Percentiles rank a stretch among this genome's conserved stretches.
phyloP scores from a whole-genome alignment of 2,329 filamentous ascomycete species.

The Exophiala calicioides region DNA sequence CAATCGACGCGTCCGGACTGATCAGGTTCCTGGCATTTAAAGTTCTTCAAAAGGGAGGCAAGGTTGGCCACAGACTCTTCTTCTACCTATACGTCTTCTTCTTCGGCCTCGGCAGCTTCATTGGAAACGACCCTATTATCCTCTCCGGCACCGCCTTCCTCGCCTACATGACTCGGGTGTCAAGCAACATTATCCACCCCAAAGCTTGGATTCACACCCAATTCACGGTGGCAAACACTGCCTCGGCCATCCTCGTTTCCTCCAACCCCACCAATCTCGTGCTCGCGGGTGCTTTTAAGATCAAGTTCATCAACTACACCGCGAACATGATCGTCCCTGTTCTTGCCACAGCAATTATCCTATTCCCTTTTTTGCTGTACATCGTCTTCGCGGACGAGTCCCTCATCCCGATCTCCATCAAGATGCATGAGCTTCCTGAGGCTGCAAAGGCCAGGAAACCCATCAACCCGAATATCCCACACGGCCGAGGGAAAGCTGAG shows the following conservation, averaged over 20 bases:
- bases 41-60: constrained; percentile 67
- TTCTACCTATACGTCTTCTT: constrained; percentile 75
- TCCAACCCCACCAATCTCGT: constrained; percentile 77
- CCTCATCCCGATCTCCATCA: constrained; percentile 66
- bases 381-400: constrained; percentile 65
- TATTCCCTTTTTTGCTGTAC: constrained; percentile 71
- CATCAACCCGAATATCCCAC: constrained; percentile 72
- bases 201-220: constrained; percentile 73
- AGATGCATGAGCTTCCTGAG: constrained; percentile 67
- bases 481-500: constrained; percentile 55
- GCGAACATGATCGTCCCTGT: constrained; percentile 77
- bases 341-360: constrained; percentile 64
- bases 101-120: constrained; percentile 65
- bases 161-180: constrained; percentile 75
- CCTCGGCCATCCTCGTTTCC: constrained; percentile 72
- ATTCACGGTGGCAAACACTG: constrained; percentile 66
- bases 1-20: constrained; percentile 72
- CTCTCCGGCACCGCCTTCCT: constrained; percentile 73
- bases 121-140: constrained; percentile 76
- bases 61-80: constrained; percentile 67
- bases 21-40: constrained; percentile 71
- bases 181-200: constrained; percentile 69
- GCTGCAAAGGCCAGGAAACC: constrained; percentile 58
- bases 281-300: constrained; percentile 69
- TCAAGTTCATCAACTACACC: constrained; percentile 72